Evolutionary conservation across 441 rosid species (phyloP).

Genomic region (Theobroma grandiflorum): DNA sequence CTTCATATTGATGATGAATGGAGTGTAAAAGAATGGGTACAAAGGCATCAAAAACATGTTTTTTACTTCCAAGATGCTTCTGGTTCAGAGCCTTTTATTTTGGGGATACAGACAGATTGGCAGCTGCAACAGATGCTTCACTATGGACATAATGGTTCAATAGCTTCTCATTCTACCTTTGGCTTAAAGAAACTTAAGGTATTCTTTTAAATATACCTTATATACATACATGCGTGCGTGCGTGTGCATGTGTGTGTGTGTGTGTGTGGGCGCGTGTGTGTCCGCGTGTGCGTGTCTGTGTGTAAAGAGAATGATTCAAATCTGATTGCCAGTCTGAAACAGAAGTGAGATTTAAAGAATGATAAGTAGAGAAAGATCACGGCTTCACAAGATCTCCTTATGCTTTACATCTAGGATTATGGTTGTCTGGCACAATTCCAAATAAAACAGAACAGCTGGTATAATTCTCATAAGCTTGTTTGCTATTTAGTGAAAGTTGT

Average conservation of each 20-base stretch:
- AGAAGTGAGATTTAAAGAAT: not conserved
- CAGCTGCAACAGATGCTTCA: constrained; percentile 65
- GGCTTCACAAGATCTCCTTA: not conserved
- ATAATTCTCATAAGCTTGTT: not conserved
- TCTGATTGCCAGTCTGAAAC: constrained; percentile 10
- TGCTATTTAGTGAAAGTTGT: not conserved
- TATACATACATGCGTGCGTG: not conserved
- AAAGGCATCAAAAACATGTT: constrained; percentile 53
- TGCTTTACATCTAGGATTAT: not conserved
- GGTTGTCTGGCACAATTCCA: not conserved
- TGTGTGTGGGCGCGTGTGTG: not conserved
- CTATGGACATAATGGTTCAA: constrained; percentile 48
- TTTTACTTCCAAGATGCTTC: constrained; percentile 55
- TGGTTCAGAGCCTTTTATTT: constrained; percentile 44
- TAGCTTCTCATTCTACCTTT: constrained; percentile 58
- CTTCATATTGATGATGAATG: constrained; percentile 48
- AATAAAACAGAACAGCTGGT: not conserved
- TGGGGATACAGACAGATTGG: constrained; percentile 71
- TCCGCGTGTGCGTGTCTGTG: not conserved
- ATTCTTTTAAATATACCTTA: constrained; percentile 3
- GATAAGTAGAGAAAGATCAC: constrained; percentile 16
- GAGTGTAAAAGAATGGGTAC: constrained; percentile 58
- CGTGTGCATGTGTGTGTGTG: no score
- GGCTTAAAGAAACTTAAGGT: constrained; percentile 65
- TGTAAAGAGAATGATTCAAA: constrained; percentile 9